Evolutionary conservation across 306 rosid genomes (phyloP).

Genomic region (Cyamopsis tetragonoloba): DNA sequence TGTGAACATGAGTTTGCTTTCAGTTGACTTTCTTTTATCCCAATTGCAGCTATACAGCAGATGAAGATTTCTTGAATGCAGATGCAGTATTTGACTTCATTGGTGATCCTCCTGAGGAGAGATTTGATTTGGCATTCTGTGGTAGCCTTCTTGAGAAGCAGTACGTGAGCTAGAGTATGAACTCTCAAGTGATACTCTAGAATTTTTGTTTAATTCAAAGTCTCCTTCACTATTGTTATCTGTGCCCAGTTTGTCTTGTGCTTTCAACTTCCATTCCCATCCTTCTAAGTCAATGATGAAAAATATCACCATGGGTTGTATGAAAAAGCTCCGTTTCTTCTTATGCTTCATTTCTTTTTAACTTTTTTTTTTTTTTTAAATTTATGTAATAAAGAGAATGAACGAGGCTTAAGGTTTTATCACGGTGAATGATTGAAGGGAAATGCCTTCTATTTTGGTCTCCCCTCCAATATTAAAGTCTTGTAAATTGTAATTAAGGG

Average conservation of each 20-base stretch:
- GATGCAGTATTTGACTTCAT: slow-evolving; percentile 90
- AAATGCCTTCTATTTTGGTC: too few relatives aligned
- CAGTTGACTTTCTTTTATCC: neutral
- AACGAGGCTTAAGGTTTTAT: neutral
- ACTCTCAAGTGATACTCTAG: neutral
- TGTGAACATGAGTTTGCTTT: slow-evolving; percentile 9
- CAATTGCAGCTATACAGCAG: slow-evolving; percentile 74
- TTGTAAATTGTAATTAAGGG: too few relatives aligned
- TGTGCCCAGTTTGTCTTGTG: neutral
- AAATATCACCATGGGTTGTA: slow-evolving; percentile 19
- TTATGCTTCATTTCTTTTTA: neutral
- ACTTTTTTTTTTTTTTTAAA: neutral
- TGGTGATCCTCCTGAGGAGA: slow-evolving; percentile 95
- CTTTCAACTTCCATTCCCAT: slow-evolving; percentile 18
- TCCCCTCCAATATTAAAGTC: neutral
- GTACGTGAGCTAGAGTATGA: slow-evolving; percentile 63
- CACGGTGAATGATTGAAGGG: too few relatives aligned
- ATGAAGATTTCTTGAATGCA: slow-evolving; percentile 82
- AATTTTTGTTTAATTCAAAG: slow-evolving; percentile 16
- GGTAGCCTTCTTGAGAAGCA: slow-evolving; percentile 89
- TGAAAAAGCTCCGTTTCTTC: slow-evolving; percentile 16
- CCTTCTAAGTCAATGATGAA: slow-evolving; percentile 9
- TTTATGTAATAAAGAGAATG: neutral
- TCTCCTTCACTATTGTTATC: slow-evolving; percentile 8
- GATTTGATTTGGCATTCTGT: slow-evolving; percentile 85